Base-by-base conservation (phyloP, 2,329 filamentous ascomycete species). In the Mollisia scopiformis region DNA sequence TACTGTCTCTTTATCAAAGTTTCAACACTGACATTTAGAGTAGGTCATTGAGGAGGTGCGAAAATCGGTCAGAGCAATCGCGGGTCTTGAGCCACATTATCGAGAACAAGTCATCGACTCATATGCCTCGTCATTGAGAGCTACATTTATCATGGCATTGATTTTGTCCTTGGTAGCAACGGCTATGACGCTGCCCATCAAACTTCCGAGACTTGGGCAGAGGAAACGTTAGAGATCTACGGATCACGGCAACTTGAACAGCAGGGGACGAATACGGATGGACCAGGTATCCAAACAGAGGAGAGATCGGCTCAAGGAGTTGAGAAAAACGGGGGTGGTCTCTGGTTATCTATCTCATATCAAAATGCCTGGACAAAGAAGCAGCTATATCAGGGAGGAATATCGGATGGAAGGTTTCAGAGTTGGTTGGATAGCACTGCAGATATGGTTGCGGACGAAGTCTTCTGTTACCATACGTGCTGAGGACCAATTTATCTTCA, bases 61-160 rank as follows among this genome's bases (percentile, higher is more conserved):
- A 47, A 75, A 76, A 63, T 84, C 80, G n/a, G 83, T 88, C 23
- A 82, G 82, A 69, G 80, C 81, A 6, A 78, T 88, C 2, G 72
- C 76, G 6, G 70, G 72, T 25, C 71, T 88, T 33, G 75, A 62
- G 51, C 70, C 71, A 14, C 63, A 70, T n/a, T 82, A 84, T 46
- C 75, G 77, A 46, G 79, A 82, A 51, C 83, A 87, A 73, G 85
- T 86, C 21, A 77, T 86, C 2, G 68, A 72, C 58, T 82, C 82
- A 63, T 87, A 88, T 64, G 81, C 82, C 63, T 76, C 79, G 0
- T 78, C 84, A 0, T 69, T 87, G 27, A 71, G 75, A 50, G 69
- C 76, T 6, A 78, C 78, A 1, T 82, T 81, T 63, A 70, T 78
- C 2, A 75, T 78, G 31, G 74, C 79, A 43, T 73, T 72, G 16